phyloP scores from a whole-genome alignment of 805 yeast genomes.

The Pichia insulana region DNA sequence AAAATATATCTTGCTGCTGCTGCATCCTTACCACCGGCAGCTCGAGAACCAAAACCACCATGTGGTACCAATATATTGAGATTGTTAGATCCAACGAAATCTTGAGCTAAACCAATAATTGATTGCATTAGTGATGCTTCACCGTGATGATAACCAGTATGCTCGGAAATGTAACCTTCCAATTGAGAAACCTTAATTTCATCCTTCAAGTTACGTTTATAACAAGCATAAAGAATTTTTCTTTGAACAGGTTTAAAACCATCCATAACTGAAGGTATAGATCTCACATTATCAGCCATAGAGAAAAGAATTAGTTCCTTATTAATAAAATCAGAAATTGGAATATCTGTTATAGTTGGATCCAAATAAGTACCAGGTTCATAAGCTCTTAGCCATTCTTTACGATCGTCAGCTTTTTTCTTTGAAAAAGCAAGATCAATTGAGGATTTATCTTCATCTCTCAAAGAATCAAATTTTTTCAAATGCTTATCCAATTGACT shows the following conservation, averaged over 20 bases:
- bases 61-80: conserved; percentile 77
- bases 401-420: conserved; percentile 93
- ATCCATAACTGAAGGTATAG: conserved; percentile 89
- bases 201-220: conserved; percentile 63
- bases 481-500: conserved; percentile 76
- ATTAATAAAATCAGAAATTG: conserved; percentile 89
- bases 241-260: conserved; percentile 97
- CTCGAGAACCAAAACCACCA: conserved; percentile 95
- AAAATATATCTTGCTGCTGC: conserved; percentile 97
- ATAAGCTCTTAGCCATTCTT: conserved; percentile 90
- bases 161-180: conserved; percentile 81
- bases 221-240: conserved; percentile 81
- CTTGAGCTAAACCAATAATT: conserved; percentile 89
- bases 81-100: conserved; percentile 88
- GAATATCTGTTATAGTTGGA: conserved; percentile 65
- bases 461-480: conserved; percentile 74
- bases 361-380: conserved; percentile 90
- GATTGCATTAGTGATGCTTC: conserved; percentile 83
- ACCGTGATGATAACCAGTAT: conserved; percentile 94
- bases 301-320: conserved; percentile 91
- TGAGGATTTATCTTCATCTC: conserved; percentile 63
- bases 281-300: conserved; percentile 93
- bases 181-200: conserved; percentile 89
- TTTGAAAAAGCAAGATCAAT: conserved; percentile 93
- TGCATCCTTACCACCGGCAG: conserved; percentile 95